Evolutionary conservation across 192 early-diverging fungal genomes (phyloP), one percentile per base, ranked within the genome.

Genomic region (Chytriomyces confervae): DNA sequence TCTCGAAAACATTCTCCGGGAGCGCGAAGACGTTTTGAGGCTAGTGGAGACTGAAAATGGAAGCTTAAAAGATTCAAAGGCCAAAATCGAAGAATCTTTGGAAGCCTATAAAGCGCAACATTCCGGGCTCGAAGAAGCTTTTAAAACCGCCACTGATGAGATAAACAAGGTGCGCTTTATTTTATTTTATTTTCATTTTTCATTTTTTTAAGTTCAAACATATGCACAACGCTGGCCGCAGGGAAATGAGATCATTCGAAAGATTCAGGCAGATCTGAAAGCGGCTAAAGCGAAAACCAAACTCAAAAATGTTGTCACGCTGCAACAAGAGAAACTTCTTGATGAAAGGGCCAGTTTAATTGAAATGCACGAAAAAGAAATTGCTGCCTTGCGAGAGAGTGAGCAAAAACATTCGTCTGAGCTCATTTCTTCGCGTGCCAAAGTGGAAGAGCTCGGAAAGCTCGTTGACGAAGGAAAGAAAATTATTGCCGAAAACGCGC

Each of bases 241-340:
- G 87, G 89, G 84, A n/a, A 90, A 90, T 79, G 89, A 89, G 46
- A 90, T 90, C 76, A 90, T 90, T 68, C 78, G 86, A 10, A 74
- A 78, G 50, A 71, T 90, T 46, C 89, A 90, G 63, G 13, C 78
- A 48, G 89, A 89, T 62, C 69, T 86, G 8, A 87, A 87, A 57
- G 36, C 80, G 4, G 43, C 78, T 0, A 89, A 89, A 79, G 20
- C 82, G 16, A 90, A 90, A 75, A 50, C 86, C 29, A 90, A 90
- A 74, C 74, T 86, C 45, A 90, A 89, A 75, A 90, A 87, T 67
- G 79, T 85, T 9, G 87, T 87, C 8, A 86, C 86, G 9, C 53
- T 90, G 47, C 89, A 90, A 77, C 89, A 90, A 75, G 89, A 90
- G 53, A 86, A 86, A 69, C 64, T 88, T 10, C 63, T 90, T 7